Percentiles rank a stretch among this genome's conserved stretches.
phyloP scores from a whole-genome alignment of 495 filamentous ascomycete genomes.

The Penicillium atrosanguineum region DNA sequence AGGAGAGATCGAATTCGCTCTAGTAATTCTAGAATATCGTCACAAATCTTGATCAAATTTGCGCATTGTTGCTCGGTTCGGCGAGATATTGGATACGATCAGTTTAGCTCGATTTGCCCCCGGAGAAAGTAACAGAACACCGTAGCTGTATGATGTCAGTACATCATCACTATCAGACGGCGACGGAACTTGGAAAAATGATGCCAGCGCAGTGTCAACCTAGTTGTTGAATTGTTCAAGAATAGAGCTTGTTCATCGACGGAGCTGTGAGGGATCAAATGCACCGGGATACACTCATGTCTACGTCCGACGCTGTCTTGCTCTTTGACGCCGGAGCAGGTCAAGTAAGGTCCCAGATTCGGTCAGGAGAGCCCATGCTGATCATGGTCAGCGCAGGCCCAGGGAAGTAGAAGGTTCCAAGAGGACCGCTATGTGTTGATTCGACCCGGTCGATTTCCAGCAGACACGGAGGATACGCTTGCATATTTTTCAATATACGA shows the following conservation, averaged over 20 bases:
- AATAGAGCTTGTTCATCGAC: conserved; percentile 16
- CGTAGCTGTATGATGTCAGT: conserved; percentile 32
- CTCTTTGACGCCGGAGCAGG: conserved; percentile 36
- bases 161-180: conserved; percentile 18
- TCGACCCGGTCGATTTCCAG: conserved; percentile 32
- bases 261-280: conserved; percentile 20
- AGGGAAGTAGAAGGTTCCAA: conserved; percentile 32
- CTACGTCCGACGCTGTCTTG: conserved; percentile 23
- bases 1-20: no score
- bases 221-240: neutral
- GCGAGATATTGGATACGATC: neutral
- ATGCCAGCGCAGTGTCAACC: neutral
- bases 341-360: conserved; percentile 19
- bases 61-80: neutral
- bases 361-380: neutral
- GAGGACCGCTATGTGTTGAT: conserved; percentile 34
- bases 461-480: conserved; percentile 28
- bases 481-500: conserved; percentile 43
- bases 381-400: conserved; percentile 21
- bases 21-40: neutral
- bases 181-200: neutral
- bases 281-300: conserved; percentile 26
- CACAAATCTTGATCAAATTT: neutral
- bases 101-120: neutral
- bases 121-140: neutral